These are phyloP conservation scores for Serendipita vermifera DNA, from an alignment of 768 basidiomycete genomes.

Conservation along the genomic window DNA sequence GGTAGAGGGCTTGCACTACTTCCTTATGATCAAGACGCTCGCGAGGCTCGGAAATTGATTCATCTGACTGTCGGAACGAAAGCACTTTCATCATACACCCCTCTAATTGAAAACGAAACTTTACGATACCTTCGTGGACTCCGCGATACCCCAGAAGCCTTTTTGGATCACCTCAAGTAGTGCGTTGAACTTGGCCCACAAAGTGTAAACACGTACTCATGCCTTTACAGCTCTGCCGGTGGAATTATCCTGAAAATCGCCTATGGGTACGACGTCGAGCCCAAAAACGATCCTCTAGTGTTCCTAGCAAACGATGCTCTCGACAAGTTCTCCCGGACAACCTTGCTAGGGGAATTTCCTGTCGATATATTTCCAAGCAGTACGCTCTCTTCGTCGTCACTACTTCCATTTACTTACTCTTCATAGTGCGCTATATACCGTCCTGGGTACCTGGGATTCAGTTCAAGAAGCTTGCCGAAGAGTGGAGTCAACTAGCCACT, in stretches of 20 bases:
- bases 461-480: conserved; percentile 26
- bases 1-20: conserved; percentile 4
- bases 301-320: conserved; percentile 29
- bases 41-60: conserved; percentile 3
- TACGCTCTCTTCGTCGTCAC: conserved; percentile 19
- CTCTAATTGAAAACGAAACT: background rate
- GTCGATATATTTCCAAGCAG: conserved; percentile 32
- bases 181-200: background rate
- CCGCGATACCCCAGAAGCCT: conserved; percentile 6
- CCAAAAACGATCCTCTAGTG: conserved; percentile 34
- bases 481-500: background rate
- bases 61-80: conserved; percentile 9
- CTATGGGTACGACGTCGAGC: conserved; percentile 33
- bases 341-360: conserved; percentile 32
- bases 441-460: conserved; percentile 33
- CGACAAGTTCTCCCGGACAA: conserved; percentile 24
- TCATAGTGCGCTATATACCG: conserved; percentile 29
- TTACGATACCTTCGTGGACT: background rate
- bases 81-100: background rate
- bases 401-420: too few relatives aligned
- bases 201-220: background rate
- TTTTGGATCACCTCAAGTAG: conserved; percentile 6
- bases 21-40: conserved; percentile 8
- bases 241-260: conserved; percentile 31
- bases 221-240: conserved; percentile 26